Evolutionary conservation across 2,329 filamentous ascomycete genomes (phyloP).

Genomic region (Capronia coronata): DNA sequence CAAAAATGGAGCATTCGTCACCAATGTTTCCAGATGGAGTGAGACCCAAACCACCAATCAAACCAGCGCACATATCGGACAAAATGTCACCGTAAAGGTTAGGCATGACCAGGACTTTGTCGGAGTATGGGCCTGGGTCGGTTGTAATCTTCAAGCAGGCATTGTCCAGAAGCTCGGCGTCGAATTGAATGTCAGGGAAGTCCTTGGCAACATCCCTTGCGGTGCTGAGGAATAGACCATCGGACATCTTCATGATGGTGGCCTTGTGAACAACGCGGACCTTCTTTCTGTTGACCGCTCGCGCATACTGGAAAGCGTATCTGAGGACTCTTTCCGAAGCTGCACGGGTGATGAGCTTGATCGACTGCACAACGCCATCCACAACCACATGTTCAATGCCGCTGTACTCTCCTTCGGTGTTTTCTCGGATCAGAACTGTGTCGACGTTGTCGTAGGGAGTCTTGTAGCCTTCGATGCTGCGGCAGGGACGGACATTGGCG

Average conservation of each 20-base stretch:
- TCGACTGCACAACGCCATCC: constrained; percentile 96
- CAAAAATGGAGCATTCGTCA: constrained; percentile 99
- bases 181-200: constrained; percentile 92
- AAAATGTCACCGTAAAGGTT: constrained; percentile 99
- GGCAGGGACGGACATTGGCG: constrained; percentile 96
- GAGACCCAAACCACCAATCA: constrained; percentile 95
- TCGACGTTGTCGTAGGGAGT: constrained; percentile 96
- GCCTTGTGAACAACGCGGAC: constrained; percentile 90
- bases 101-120: constrained; percentile 77
- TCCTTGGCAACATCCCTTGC: constrained; percentile 85
- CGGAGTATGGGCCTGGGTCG: constrained; percentile 89
- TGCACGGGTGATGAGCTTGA: constrained; percentile 93
- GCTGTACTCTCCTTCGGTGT: constrained; percentile 99
- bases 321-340: constrained; percentile 92
- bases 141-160: constrained; percentile 98
- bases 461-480: constrained; percentile 95
- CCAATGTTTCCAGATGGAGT: constrained; percentile 98
- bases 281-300: constrained; percentile 88
- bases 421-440: constrained; percentile 96
- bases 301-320: constrained; percentile 97
- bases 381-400: constrained; percentile 98
- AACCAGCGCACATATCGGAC: constrained; percentile 98
- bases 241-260: constrained; percentile 97
- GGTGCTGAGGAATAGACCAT: constrained; percentile 92
- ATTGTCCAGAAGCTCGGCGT: constrained; percentile 97